These are phyloP conservation scores for Euphorbia tirucalli DNA, from an alignment of 345 rosid genomes.

Conservation along the genomic window DNA sequence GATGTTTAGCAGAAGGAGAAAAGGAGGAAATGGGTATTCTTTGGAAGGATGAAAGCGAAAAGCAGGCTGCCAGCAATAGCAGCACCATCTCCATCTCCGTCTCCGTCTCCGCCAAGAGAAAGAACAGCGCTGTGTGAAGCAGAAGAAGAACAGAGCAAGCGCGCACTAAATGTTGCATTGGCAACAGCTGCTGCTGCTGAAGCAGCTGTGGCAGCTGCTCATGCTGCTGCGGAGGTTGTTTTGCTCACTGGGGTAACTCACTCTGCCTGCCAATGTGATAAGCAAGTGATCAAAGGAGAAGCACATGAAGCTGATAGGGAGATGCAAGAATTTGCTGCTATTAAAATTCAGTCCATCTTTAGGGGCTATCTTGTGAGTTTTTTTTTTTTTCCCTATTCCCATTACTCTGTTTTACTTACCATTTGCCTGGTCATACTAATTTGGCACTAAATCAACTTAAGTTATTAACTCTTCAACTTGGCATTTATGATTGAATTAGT, in stretches of 20 bases:
- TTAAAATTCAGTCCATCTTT: conserved; percentile 64
- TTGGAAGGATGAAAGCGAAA: conserved; percentile 53
- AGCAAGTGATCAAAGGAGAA: conserved; percentile 18
- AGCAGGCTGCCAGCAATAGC: conserved; percentile 46
- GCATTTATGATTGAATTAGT: too few species aligned
- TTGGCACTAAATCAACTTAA: too few species aligned
- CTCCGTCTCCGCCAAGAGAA: conserved; percentile 32
- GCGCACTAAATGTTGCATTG: conserved; percentile 43
- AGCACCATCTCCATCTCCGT: too few species aligned
- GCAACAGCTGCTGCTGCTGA: conserved; percentile 59
- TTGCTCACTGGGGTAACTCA: conserved; percentile 36
- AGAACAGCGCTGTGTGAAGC: conserved; percentile 12
- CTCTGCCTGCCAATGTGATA: conserved; percentile 26
- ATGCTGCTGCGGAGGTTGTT: conserved; percentile 49
- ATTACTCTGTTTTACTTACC: neutral
- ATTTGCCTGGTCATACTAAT: too few species aligned
- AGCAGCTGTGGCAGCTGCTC: conserved; percentile 52
- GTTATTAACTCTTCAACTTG: too few species aligned
- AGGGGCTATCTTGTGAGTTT: conserved; percentile 76
- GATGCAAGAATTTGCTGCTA: conserved; percentile 46
- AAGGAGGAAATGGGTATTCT: conserved; percentile 62
- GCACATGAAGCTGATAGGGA: conserved; percentile 23
- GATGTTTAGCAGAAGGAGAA: conserved; percentile 56
- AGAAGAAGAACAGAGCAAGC: conserved; percentile 43
- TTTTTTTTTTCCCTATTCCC: neutral